Evolutionary conservation across 2,329 filamentous ascomycete species (phyloP).

Genomic region (Pseudogymnoascus sp.): DNA sequence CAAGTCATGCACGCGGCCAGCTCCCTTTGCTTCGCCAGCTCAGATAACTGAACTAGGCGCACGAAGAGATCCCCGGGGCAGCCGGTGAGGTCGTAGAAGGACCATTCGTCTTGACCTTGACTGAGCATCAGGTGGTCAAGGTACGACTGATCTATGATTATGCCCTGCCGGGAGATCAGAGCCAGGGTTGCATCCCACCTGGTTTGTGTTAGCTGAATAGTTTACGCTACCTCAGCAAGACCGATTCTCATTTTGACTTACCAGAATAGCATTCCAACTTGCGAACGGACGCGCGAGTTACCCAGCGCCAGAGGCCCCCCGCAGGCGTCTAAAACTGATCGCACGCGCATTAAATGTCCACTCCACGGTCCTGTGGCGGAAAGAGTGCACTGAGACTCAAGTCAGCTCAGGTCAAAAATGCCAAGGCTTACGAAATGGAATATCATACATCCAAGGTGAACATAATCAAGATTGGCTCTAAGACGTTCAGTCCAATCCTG

Average conservation of each 20-base stretch:
- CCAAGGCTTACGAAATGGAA: background rate
- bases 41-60: constrained; percentile 25
- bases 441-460: constrained; percentile 29
- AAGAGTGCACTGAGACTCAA: constrained; percentile 24
- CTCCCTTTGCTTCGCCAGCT: constrained; percentile 27
- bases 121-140: constrained; percentile 18
- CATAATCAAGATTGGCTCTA: constrained; percentile 28
- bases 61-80: constrained; percentile 27
- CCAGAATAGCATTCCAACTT: constrained; percentile 29
- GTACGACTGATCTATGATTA: constrained; percentile 23
- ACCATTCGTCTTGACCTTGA: constrained; percentile 21
- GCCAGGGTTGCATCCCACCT: constrained; percentile 30
- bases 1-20: constrained; percentile 27
- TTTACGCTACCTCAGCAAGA: background rate
- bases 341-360: constrained; percentile 24
- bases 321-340: constrained; percentile 18
- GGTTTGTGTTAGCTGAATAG: background rate
- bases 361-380: constrained; percentile 30
- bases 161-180: constrained; percentile 26
- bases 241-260: background rate
- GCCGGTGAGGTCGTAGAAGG: constrained; percentile 30
- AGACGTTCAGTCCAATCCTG: constrained; percentile 9
- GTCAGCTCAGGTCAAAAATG: background rate
- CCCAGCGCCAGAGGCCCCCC: constrained; percentile 17
- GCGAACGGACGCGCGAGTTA: constrained; percentile 23